A percentile compares a stretch with the other conserved stretches of the same genome.
phyloP scores from a whole-genome alignment of 305 asterid species.

The Plantago lanceolata region DNA sequence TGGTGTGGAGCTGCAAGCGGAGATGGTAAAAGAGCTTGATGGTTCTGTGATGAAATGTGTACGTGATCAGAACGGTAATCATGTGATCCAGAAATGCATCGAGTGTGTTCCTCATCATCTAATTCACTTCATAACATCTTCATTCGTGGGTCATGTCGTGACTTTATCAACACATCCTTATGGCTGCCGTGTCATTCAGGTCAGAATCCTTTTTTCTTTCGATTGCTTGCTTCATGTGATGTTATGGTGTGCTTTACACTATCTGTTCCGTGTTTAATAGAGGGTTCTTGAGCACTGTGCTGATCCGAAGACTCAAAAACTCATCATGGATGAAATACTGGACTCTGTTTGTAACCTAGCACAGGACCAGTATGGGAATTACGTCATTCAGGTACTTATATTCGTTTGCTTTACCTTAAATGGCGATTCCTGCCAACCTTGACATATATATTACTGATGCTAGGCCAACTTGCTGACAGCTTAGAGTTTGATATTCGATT shows the following conservation, averaged over 20 bases:
- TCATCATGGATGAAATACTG: constrained; percentile 75
- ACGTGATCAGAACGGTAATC: constrained; percentile 83
- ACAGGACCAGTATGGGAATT: constrained; percentile 77
- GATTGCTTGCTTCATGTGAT: constrained; percentile 13
- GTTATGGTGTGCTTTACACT: constrained; percentile 1
- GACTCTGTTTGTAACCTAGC: constrained; percentile 61
- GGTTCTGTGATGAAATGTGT: constrained; percentile 84
- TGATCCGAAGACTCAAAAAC: constrained; percentile 55
- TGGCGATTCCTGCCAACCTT: background rate
- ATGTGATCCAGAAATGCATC: constrained; percentile 88
- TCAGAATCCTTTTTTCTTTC: constrained; percentile 14
- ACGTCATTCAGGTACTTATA: constrained; percentile 61
- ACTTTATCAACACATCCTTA: constrained; percentile 77
- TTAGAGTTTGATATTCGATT: background rate
- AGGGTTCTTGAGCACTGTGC: constrained; percentile 75
- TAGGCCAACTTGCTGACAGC: background rate
- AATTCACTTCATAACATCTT: constrained; percentile 56
- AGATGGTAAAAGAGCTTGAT: constrained; percentile 71
- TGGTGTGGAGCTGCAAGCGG: constrained; percentile 55
- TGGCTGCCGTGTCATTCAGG: constrained; percentile 96
- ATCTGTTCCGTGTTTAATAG: constrained; percentile 32
- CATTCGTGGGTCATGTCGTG: constrained; percentile 71
- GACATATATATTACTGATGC: background rate
- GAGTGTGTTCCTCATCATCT: constrained; percentile 68
- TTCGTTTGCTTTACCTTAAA: background rate